Evolutionary conservation across 768 basidiomycete species (phyloP), one percentile per base, ranked within the genome.

Genomic region (Collybiopsis luxurians): DNA sequence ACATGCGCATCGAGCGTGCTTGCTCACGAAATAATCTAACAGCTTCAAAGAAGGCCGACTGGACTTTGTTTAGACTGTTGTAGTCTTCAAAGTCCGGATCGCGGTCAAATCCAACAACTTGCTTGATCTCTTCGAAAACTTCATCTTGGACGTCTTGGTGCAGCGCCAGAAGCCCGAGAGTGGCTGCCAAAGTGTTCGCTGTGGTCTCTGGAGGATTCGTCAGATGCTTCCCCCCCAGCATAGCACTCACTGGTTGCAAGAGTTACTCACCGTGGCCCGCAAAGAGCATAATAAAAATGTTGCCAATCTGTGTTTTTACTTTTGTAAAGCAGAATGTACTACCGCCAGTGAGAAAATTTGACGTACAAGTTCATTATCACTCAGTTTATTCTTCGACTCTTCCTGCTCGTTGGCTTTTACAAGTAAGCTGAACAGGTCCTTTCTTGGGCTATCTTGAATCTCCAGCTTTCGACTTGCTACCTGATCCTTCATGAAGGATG

Each of bases 251-350:
- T 36, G 36, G 9, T 39, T 21, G 17, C 49, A 4, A 7, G 34
- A 23, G 38, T 4, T 9, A 60, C 69, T 36, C 58, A 77, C 82
- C 84, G 64, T 85, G 81, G 12, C 85, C 84, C 42, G 84, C 83
- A 40, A 85, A 78, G 24, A 87, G 67, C 63, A 82, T 70, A 11
- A 76, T 60, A 59, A 75, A 84, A 1, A 81, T 63, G 49, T 84
- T 84, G 4, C 81, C 82, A 47, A 82, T 79, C 81, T 81, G 23
- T n/a, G 0, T 11, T 3, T 27, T n/a, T n/a, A n/a, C n/a, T n/a
- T n/a, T n/a, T n/a, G n/a, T n/a, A n/a, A n/a, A n/a, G n/a, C n/a
- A n/a, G n/a, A n/a, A n/a, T n/a, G n/a, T n/a, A n/a, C n/a, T n/a
- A n/a, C n/a, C n/a, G n/a, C n/a, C n/a, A n/a, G n/a, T n/a, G 27